A percentile compares a stretch with the other conserved stretches of the same genome.
Evolutionary conservation across 179 eudicot species (phyloP).

Genomic region (Silene noctiflora): DNA sequence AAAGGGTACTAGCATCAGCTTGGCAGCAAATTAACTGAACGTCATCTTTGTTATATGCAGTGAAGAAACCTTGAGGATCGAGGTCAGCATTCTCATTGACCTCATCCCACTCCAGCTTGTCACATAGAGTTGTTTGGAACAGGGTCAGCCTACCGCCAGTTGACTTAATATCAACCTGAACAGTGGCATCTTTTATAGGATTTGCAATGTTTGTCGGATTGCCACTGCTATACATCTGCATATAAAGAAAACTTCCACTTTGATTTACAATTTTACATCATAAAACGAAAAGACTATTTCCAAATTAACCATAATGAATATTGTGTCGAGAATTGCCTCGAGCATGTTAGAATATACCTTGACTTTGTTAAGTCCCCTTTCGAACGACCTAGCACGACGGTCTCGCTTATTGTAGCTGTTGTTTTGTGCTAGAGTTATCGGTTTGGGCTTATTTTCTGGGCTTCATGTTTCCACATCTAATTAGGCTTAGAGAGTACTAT

Average conservation of each 20-base stretch:
- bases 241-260: constrained; percentile 15
- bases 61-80: constrained; percentile 64
- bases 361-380: too few relatives aligned
- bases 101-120: constrained; percentile 60
- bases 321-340: not conserved
- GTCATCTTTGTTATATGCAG: constrained; percentile 58
- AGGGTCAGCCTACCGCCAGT: constrained; percentile 73
- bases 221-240: constrained; percentile 98
- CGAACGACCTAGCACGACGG: too few relatives aligned
- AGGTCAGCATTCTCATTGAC: constrained; percentile 40
- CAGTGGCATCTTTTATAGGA: constrained; percentile 86
- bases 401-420: too few relatives aligned
- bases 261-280: not conserved
- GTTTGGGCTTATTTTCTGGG: too few relatives aligned
- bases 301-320: not conserved
- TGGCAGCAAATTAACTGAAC: constrained; percentile 90
- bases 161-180: constrained; percentile 83
- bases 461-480: too few relatives aligned
- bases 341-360: too few relatives aligned
- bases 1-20: constrained; percentile 80
- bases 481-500: too few relatives aligned
- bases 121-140: constrained; percentile 78
- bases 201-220: constrained; percentile 95
- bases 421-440: too few relatives aligned
- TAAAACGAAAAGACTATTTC: not conserved